Base-by-base conservation (phyloP, 176 grass and related monocot species). In the Zoysia japonica region DNA sequence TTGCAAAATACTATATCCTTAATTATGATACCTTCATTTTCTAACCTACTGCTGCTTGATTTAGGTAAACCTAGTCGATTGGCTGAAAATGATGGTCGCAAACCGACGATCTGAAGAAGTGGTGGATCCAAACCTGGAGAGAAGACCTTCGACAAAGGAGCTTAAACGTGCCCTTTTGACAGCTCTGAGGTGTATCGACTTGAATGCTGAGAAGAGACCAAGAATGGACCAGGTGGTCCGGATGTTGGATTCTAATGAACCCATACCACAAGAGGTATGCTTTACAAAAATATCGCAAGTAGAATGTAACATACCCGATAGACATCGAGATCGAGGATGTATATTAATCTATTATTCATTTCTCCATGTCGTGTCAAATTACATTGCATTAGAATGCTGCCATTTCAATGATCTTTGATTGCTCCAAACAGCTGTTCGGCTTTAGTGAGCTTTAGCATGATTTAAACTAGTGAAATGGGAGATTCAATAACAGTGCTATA, bases 31-130 rank as follows among this genome's bases (percentile, higher is more conserved):
- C 5, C 35, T 82, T 61, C 41, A 71, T 59, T 9, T 46, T 71
- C 73, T 72, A 44, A 85, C 60, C 13, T n/a, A 10, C 36, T 76
- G 35, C 10, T 86, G 7, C 47, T 19, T 40, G 53, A 6, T 92
- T 80, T 84, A 98, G 96, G 92, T 98, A 80, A 98, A 98, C 76
- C 86, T 98, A 71, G 96, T 98, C 70, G 96, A 98, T 45, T 98
- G 96, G 96, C 92, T 98, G 81, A 98, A 98, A 88, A 85, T 93
- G 96, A 98, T 98, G 96, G 90, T 98, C 28, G 96, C 84, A 12
- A 90, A 85, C 56, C 89, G 87, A 67, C 89, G 91, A 1, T 92
- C 92, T 43, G 96, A 98, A 75, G 92, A 98, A 83, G 90, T 98
- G 68, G 90, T 98, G 51, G 96, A 98, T 75, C 96, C 90, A 79